These are phyloP conservation scores for Salvia hispanica DNA, from an alignment of 257 asterid genomes.

Conservation along the genomic window DNA sequence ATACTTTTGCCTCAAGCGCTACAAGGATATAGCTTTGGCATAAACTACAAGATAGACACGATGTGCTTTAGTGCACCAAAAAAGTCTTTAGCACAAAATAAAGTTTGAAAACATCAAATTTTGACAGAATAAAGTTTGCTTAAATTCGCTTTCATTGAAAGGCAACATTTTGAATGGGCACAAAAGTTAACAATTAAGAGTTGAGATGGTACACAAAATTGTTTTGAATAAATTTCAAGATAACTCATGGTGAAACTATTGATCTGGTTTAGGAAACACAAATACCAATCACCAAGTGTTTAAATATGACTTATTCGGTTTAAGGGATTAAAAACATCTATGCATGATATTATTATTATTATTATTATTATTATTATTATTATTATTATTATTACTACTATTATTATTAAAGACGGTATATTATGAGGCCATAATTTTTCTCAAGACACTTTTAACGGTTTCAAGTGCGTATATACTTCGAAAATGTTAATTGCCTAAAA, in stretches of 20 bases:
- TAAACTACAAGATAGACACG: not conserved
- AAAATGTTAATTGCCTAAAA: too few relatives aligned
- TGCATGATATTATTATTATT: not conserved
- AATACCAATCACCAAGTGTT: not conserved
- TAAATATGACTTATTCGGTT: not conserved
- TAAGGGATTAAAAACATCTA: not conserved
- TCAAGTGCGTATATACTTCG: too few relatives aligned
- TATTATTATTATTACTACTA: too few relatives aligned
- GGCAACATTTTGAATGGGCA: not conserved
- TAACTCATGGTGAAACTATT: too few relatives aligned
- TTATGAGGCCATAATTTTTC: not conserved
- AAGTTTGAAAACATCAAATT: not conserved
- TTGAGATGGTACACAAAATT: not conserved
- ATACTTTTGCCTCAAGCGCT: too few relatives aligned
- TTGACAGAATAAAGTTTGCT: slow-evolving; percentile 7
- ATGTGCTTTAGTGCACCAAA: slow-evolving; percentile 6
- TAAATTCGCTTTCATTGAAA: not conserved
- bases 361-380: too few relatives aligned
- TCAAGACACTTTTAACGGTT: not conserved
- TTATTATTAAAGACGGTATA: not conserved
- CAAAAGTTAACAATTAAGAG: not conserved
- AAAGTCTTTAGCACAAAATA: not conserved
- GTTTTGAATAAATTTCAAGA: not conserved
- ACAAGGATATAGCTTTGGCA: too few relatives aligned
- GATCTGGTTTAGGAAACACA: not conserved